Conservation (phyloP, 352 stramenopile genomes). For the Phytophthora pistaciae region DNA sequence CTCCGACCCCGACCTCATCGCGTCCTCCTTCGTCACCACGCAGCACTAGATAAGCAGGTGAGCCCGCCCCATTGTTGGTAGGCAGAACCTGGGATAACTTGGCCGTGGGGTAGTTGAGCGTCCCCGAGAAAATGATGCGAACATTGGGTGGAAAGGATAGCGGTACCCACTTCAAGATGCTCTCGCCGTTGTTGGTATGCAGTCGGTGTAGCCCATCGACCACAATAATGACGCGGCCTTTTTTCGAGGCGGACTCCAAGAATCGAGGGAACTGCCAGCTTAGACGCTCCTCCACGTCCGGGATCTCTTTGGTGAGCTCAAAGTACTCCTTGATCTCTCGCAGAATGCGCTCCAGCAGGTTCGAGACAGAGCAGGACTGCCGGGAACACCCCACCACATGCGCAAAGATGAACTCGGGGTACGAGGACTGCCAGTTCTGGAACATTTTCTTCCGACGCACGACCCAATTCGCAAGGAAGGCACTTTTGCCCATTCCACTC, state of each 20-base stretch:
- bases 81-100: constrained; percentile 45
- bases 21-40: constrained; percentile 25
- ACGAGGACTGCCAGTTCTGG: constrained; percentile 84
- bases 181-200: constrained; percentile 87
- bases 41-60: neutral
- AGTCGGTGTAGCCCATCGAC: constrained; percentile 92
- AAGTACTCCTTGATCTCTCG: constrained; percentile 93
- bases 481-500: constrained; percentile 76
- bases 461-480: constrained; percentile 87
- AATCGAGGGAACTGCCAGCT: constrained; percentile 94
- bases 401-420: constrained; percentile 91
- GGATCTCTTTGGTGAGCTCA: constrained; percentile 87
- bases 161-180: constrained; percentile 93
- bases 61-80: constrained; percentile 2
- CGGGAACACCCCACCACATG: constrained; percentile 91
- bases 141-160: constrained; percentile 90
- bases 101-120: constrained; percentile 55
- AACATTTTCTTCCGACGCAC: constrained; percentile 87
- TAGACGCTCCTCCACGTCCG: constrained; percentile 86
- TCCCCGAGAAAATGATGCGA: constrained; percentile 85
- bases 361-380: constrained; percentile 88
- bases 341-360: constrained; percentile 88
- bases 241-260: constrained; percentile 90
- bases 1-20: constrained; percentile 28
- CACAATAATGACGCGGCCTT: constrained; percentile 90